phyloP scores from a whole-genome alignment of 2,329 filamentous ascomycete genomes.

The Colletotrichum theobromicola region DNA sequence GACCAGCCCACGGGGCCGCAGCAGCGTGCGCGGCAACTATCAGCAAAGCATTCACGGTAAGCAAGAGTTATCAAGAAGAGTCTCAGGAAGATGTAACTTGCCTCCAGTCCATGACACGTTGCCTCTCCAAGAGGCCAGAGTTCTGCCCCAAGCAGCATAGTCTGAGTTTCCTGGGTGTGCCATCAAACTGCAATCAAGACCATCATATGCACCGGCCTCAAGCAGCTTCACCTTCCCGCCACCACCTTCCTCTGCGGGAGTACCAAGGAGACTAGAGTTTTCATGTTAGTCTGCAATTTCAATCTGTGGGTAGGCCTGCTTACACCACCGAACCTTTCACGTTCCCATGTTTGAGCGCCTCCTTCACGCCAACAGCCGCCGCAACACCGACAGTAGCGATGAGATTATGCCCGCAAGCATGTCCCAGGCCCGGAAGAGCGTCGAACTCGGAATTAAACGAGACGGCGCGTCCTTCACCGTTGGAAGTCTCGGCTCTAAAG shows the following conservation, averaged over 20 bases:
- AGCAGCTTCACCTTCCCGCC: slow-evolving; percentile 56
- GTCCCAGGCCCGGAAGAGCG: slow-evolving; percentile 38
- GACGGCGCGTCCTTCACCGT: slow-evolving; percentile 40
- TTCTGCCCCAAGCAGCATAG: slow-evolving; percentile 10
- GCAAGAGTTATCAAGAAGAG: fast-evolving
- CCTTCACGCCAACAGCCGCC: slow-evolving; percentile 34
- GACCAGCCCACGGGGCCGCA: not conserved
- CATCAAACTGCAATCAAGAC: slow-evolving; percentile 25
- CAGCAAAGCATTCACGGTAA: fast-evolving
- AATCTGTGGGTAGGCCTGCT: not conserved
- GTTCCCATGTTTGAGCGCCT: not conserved
- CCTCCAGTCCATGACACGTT: not conserved
- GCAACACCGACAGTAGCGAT: slow-evolving; percentile 35
- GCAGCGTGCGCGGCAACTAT: not conserved
- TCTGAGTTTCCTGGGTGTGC: not conserved
- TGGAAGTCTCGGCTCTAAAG: slow-evolving; percentile 44
- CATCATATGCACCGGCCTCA: slow-evolving; percentile 47
- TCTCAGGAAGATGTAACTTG: fast-evolving
- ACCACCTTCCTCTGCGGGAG: slow-evolving; percentile 15
- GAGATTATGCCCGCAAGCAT: slow-evolving; percentile 38
- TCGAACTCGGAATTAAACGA: slow-evolving; percentile 44
- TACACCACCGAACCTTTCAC: not conserved
- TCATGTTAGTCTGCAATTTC: fast-evolving
- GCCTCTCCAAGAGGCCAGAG: not conserved
- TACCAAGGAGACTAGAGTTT: slow-evolving; percentile 21